Evolutionary conservation across 257 asterid genomes (phyloP).

Genomic region (Nyctanthes arbortristis): DNA sequence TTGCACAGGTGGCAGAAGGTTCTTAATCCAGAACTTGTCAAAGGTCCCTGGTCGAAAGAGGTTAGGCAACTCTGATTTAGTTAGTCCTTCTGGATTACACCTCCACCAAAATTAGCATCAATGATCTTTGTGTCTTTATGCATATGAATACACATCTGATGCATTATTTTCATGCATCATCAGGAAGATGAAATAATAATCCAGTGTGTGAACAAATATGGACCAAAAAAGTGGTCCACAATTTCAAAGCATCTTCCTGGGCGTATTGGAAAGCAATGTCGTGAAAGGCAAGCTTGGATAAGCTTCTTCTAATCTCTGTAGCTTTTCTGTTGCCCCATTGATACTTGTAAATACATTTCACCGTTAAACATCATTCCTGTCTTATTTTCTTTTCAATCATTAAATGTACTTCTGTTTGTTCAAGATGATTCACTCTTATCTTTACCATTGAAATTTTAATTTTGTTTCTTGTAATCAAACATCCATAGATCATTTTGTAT

Average conservation of each 20-base stretch:
- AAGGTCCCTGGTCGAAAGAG: constrained; percentile 99
- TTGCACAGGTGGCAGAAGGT: constrained; percentile 98
- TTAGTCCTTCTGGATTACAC: constrained; percentile 22
- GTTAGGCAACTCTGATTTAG: constrained; percentile 36
- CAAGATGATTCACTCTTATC: constrained; percentile 5
- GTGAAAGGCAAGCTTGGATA: constrained; percentile 68
- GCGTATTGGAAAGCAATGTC: constrained; percentile 97
- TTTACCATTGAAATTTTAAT: not conserved
- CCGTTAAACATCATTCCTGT: constrained; percentile 1
- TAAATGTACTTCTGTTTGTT: not conserved
- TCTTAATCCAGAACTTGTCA: constrained; percentile 90
- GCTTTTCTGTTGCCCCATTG: not conserved
- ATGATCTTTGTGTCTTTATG: not conserved
- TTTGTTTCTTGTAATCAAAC: not conserved
- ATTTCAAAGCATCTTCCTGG: constrained; percentile 95
- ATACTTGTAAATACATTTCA: not conserved
- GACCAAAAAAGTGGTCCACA: constrained; percentile 97
- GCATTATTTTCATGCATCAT: constrained; percentile 7
- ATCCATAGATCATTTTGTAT: not conserved
- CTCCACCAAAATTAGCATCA: not conserved
- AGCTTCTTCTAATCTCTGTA: constrained; percentile 15
- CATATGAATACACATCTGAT: constrained; percentile 15
- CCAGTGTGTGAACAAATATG: constrained; percentile 71
- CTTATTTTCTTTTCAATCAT: constrained; percentile 8
- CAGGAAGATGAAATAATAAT: constrained; percentile 89